Evolutionary conservation across 1,284 basidiomycete species (phyloP), one percentile per base, ranked within the genome.

Genomic region (Malassezia globosa): DNA sequence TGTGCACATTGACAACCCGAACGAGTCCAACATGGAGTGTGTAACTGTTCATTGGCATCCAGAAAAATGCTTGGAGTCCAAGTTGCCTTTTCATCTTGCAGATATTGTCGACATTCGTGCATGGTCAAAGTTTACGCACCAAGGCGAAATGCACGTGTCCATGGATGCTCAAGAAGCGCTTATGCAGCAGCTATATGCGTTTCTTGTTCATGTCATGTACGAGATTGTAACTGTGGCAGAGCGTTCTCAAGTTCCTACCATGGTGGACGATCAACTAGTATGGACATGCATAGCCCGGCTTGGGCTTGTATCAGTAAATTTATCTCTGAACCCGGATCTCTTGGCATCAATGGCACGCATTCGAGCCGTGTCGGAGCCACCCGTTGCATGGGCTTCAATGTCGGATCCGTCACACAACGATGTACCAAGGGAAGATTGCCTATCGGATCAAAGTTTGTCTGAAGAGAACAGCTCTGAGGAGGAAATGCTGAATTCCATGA

Each of bases 221-320:
- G 50, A 52, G 25, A 23, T 52, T 7, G 34, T 37, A 5, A 37
- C 22, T 2, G 35, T 52, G n/a, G 43, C 33, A 18, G 43, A 51
- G 38, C 42, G 43, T 7, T 23, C 16, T 7, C 25, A 35, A 31
- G 22, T 19, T 3, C 36, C 14, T 18, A 7, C n/a, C 24, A 21
- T 14, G 10, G 16, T 51, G 7, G 49, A 51, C 23, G 38, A 13
- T 1, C 22, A 38, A 26, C 19, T 31, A 19, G 42, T 51, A 11
- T 51, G 49, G 49, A 37, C 49, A 22, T 23, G 37, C 0, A 22
- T 51, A 4, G 49, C 49, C 11, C 49, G 49, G 21, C 35, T 45
- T 2, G 49, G 49, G 3, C 31, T n/a, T 19, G 24, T 21, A 34
- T 10, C 24, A 16, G 21, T 24, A 23, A 26, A 14, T 22, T n/a